Base-by-base conservation (phyloP, 2,329 filamentous ascomycete species). In the Aspergillus costaricaensis region DNA sequence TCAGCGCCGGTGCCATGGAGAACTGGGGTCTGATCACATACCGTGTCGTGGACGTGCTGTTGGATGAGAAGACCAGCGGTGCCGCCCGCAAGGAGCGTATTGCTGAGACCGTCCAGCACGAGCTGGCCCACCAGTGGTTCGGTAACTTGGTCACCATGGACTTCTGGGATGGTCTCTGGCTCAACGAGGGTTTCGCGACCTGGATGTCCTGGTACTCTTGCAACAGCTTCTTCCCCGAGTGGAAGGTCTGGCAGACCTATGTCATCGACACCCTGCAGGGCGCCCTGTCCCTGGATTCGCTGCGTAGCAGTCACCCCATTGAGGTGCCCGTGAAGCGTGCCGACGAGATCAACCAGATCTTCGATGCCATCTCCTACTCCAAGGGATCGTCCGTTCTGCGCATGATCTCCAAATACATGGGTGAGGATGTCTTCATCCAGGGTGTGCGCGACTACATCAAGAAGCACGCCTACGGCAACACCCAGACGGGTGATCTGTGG, bases 11-110 rank as follows among this genome's bases (percentile, higher is more conserved):
- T 64, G 94, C 93, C 61, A 97, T 98, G 93, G 93, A 98, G 83
- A 98, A 98, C 77, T 98, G 94, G 94, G 94, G 94, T 73, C 82
- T 98, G 55, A 88, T 98, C 68, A 98, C 94, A 6, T 98, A 97
- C 80, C 90, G 94, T 66, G 91, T 96, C 21, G 93, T 97, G 36
- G 92, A 96, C 72, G 78, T 98, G 50, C 85, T 98, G 61, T 86
- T 96, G 63, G 94, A 98, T 70, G 92, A 97, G 78, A 95, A 96
- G 83, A 90, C 86, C 3, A 95, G 91, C 70, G 91, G 92, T 72
- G 93, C 94, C 19, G 89, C 90, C 39, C 91, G 89, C 62, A 97
- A 96, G 81, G 91, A 97, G 80, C 88, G 93, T 41, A 91, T 98
- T 57, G 94, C 94, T 55, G 94, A 97, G 77, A 92, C 95, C 43